phyloP scores from a whole-genome alignment of 768 basidiomycete species.

The Hydnum rufescens region DNA sequence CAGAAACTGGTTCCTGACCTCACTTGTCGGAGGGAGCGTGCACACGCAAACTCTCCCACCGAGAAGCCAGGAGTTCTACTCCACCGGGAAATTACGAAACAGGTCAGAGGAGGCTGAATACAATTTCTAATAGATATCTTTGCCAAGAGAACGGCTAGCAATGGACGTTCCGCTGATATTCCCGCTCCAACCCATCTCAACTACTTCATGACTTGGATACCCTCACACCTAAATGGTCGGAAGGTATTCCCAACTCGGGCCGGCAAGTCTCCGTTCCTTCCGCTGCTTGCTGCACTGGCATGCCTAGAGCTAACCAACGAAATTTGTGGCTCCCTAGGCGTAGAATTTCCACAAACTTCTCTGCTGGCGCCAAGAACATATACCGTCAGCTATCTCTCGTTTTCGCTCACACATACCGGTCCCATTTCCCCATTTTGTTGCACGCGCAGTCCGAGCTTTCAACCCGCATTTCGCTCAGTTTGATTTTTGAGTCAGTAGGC shows the following conservation, averaged over 20 bases:
- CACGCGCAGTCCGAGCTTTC: slow-evolving; percentile 27
- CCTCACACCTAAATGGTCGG: slow-evolving; percentile 27
- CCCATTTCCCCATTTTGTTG: slow-evolving; percentile 26
- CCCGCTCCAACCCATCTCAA: slow-evolving; percentile 30
- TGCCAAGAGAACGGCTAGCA: too few relatives aligned
- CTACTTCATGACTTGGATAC: slow-evolving; percentile 29
- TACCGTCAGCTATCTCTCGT: slow-evolving; percentile 30
- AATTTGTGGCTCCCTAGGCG: slow-evolving; percentile 15
- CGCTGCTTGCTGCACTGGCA: neutral
- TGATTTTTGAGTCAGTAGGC: slow-evolving; percentile 14
- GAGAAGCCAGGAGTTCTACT: too few relatives aligned
- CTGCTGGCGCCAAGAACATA: slow-evolving; percentile 25
- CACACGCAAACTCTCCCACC: too few relatives aligned
- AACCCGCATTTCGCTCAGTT: slow-evolving; percentile 28
- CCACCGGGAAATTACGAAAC: too few relatives aligned
- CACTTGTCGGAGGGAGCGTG: too few relatives aligned
- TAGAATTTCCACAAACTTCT: slow-evolving; percentile 28
- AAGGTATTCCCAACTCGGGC: slow-evolving; percentile 26
- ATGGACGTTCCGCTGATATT: slow-evolving; percentile 23
- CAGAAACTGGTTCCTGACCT: too few relatives aligned
- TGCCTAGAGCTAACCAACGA: neutral
- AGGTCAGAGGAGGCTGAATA: too few relatives aligned
- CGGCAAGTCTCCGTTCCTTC: slow-evolving; percentile 14
- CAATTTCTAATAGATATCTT: too few relatives aligned
- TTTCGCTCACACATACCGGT: slow-evolving; percentile 30